Percentiles rank a stretch among this genome's conserved stretches.
Evolutionary conservation across 805 yeast species (phyloP).

Genomic region (Alloascoidea hylecoeti): DNA sequence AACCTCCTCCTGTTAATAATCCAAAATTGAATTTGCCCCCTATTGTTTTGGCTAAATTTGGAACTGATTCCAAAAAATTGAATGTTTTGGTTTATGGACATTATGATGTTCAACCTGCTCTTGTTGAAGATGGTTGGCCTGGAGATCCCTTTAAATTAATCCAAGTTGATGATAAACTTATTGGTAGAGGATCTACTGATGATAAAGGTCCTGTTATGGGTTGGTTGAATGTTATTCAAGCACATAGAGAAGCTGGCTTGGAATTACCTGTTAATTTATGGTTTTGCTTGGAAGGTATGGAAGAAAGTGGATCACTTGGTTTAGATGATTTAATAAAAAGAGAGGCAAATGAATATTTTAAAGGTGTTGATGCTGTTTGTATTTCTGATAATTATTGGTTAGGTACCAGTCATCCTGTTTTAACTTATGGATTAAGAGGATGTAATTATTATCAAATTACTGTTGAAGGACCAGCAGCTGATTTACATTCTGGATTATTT

Average conservation of each 20-base stretch:
- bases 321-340: constrained; percentile 68
- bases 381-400: constrained; percentile 98
- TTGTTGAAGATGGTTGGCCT: constrained; percentile 85
- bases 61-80: constrained; percentile 70
- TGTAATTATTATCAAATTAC: constrained; percentile 81
- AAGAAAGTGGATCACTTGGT: constrained; percentile 92
- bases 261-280: constrained; percentile 90
- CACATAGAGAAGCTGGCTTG: constrained; percentile 71
- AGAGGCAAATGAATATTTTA: constrained; percentile 73
- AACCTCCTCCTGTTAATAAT: constrained; percentile 80
- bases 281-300: constrained; percentile 98
- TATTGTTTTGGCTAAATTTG: constrained; percentile 80
- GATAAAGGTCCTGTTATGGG: constrained; percentile 98
- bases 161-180: constrained; percentile 45
- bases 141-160: constrained; percentile 78
- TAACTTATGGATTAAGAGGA: constrained; percentile 96
- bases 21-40: constrained; percentile 75
- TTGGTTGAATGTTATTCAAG: constrained; percentile 89
- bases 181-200: constrained; percentile 93
- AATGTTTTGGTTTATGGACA: constrained; percentile 91
- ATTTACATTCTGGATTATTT: constrained; percentile 91
- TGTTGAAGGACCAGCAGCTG: constrained; percentile 89
- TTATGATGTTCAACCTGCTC: constrained; percentile 97
- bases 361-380: constrained; percentile 86
- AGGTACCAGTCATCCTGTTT: constrained; percentile 92